Base-by-base conservation (phyloP, 1,284 basidiomycete species). In the Ceratorhiza oryzae-sativae region DNA sequence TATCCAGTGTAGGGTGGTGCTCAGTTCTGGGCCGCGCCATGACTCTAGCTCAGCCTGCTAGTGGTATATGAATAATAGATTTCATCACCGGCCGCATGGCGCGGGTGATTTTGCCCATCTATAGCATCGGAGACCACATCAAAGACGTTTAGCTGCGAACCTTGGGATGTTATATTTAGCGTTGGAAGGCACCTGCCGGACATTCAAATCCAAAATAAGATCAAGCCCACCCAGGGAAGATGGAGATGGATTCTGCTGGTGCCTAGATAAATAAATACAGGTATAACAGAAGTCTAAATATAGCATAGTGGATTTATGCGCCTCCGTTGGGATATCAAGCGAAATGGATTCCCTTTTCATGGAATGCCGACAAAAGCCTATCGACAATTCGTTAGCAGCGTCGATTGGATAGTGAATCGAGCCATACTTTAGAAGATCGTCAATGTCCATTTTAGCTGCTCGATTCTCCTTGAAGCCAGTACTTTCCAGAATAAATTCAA, bases 381-480 rank as follows among this genome's bases (percentile, higher is more conserved):
- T 30, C 10, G 49, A 51, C 25, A 30, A 1, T 2, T 2, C 9
- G 32, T 56, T 36, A 36, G 56, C 23, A 13, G 23, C 25, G 71
- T 65, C 12, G 73, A 30, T 15, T 20, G 15, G 67, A n/a, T 23
- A 13, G 9, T 27, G 13, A 23, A 30, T 46, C 8, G 23, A 48
- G 25, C 79, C 86, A 74, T 76, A 90, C 90, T 88, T 89, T n/a
- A 95, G 81, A 51, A 95, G 81, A 78, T 94, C 92, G 77, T 94
- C 90, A 10, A 94, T 87, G 74, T 90, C 89, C 90, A 95, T 93
- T 80, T 93, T 92, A 8, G 91, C 86, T 5, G 92, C 91, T 70
- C 93, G 84, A 73, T 83, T 85, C 75, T 94, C 91, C 6, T 86
- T 85, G 75, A 86, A 88, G 0, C 86, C 89, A 6, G 87, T 87